Conservation (phyloP, 192 early-diverging fungal genomes). For the Backusella mclennaniae region DNA sequence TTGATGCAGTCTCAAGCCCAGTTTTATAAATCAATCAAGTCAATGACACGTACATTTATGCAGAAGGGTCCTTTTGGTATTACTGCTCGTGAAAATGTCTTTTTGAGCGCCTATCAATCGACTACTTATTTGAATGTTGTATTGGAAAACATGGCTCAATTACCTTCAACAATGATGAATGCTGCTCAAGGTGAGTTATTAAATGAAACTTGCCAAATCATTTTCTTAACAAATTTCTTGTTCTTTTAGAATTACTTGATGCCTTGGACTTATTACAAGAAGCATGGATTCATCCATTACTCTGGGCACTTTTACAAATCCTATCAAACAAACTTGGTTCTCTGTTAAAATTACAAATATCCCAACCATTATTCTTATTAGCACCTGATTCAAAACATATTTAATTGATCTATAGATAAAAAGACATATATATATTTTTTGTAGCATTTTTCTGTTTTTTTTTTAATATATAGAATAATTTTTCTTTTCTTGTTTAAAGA, state of each 20-base stretch:
- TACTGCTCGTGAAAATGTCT: slow-evolving; percentile 14
- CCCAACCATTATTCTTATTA: slow-evolving; percentile 13
- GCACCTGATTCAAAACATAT: slow-evolving; percentile 16
- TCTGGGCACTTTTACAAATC: slow-evolving; percentile 9
- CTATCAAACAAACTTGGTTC: background rate
- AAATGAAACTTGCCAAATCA: background rate
- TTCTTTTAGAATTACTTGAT: slow-evolving; percentile 1
- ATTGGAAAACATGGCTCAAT: background rate
- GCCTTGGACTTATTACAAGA: background rate
- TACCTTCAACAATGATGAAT: background rate
- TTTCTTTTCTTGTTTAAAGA: background rate
- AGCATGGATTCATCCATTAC: slow-evolving; percentile 16
- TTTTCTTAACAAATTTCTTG: background rate
- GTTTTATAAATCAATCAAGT: background rate
- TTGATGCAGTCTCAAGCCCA: background rate
- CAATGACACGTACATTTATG: slow-evolving; percentile 3
- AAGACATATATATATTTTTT: too few species aligned
- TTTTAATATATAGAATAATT: background rate
- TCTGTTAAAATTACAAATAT: slow-evolving; percentile 2
- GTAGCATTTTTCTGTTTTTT: background rate
- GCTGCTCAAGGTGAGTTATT: background rate
- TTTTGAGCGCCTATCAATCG: slow-evolving; percentile 7
- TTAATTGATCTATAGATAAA: background rate
- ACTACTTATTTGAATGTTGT: background rate
- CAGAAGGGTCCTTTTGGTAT: slow-evolving; percentile 26